Evolutionary conservation across 805 yeast genomes (phyloP).

Genomic region (Zygosaccharomyces siamensis): DNA sequence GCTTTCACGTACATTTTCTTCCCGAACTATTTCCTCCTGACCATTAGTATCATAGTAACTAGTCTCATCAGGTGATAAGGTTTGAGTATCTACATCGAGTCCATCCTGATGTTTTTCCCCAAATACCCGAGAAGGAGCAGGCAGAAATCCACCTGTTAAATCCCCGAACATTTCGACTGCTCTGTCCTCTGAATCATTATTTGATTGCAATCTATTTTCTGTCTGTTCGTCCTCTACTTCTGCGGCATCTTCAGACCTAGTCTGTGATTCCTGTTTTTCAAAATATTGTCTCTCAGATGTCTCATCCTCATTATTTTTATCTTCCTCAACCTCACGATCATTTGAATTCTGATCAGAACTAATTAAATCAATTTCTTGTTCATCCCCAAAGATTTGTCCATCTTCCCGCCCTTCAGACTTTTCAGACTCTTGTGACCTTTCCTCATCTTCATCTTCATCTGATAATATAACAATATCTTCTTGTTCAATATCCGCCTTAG

Average conservation of each 20-base stretch:
- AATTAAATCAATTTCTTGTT: constrained; percentile 1
- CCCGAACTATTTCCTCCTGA: neutral
- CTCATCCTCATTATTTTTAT: neutral
- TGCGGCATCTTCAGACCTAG: neutral
- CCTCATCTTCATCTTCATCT: constrained; percentile 2
- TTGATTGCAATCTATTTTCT: neutral
- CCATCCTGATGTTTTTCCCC: neutral
- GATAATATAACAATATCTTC: neutral
- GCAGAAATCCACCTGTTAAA: neutral
- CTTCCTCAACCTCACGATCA: neutral
- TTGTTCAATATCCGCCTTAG: too few relatives aligned
- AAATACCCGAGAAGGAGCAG: neutral
- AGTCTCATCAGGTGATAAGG: neutral
- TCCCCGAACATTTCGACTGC: neutral
- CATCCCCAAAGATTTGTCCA: neutral
- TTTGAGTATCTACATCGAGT: neutral
- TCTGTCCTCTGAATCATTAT: neutral
- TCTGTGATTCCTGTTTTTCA: neutral
- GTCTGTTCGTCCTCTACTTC: neutral
- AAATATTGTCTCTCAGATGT: neutral
- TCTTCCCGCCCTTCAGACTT: neutral
- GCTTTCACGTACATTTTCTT: neutral
- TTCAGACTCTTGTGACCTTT: neutral
- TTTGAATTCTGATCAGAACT: neutral
- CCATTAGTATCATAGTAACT: neutral